Conservation (phyloP, 805 yeast species). For the Cyberlindnera meyerae region DNA sequence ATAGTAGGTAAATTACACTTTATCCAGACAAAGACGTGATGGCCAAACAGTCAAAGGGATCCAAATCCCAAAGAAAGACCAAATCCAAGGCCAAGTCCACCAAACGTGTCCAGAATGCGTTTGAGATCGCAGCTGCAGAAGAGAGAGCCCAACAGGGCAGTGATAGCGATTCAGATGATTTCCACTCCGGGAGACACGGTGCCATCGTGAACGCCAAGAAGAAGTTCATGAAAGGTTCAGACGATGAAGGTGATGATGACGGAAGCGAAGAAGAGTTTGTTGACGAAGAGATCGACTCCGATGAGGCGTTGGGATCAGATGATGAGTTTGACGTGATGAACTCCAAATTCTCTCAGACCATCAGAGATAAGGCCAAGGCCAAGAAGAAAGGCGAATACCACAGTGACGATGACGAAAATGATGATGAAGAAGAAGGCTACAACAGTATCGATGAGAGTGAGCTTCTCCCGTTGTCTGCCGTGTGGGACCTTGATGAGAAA, state of each 20-base stretch:
- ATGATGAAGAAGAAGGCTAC: constrained; percentile 55
- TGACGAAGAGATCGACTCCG: constrained; percentile 75
- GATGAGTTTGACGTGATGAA: constrained; percentile 62
- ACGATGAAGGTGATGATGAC: constrained; percentile 19
- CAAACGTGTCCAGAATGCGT: constrained; percentile 44
- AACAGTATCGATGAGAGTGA: constrained; percentile 73
- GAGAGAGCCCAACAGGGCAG: constrained; percentile 14
- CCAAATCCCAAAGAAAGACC: constrained; percentile 1
- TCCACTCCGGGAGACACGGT: no score
- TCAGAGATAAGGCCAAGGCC: constrained; percentile 49
- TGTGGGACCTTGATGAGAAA: constrained; percentile 78
- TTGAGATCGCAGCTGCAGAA: constrained; percentile 37
- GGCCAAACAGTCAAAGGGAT: not conserved
- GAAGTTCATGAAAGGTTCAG: constrained; percentile 19
- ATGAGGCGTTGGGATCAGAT: constrained; percentile 82
- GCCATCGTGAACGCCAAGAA: constrained; percentile 36
- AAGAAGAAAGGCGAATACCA: constrained; percentile 23
- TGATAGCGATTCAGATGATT: constrained; percentile 28
- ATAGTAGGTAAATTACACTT: no score
- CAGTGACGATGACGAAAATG: constrained; percentile 23
- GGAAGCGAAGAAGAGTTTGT: constrained; percentile 40
- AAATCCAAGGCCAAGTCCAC: constrained; percentile 24
- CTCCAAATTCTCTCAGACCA: constrained; percentile 64
- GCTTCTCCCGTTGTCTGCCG: constrained; percentile 73
- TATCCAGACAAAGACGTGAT: not conserved